Base-by-base conservation (phyloP, 139 green algal species). In the Tetraselmis striata region DNA sequence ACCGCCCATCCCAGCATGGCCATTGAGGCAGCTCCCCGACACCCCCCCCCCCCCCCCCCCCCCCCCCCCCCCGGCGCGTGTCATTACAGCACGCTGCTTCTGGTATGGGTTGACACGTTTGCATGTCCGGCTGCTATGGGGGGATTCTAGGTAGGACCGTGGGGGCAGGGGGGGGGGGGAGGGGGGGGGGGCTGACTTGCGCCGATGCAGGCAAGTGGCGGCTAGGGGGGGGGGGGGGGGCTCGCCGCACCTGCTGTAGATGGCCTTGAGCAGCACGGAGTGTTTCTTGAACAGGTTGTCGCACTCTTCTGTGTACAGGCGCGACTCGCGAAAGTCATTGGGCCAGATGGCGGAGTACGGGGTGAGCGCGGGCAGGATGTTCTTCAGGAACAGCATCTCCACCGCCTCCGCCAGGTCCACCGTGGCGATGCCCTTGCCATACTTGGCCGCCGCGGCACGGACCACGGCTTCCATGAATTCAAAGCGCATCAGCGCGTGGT, bases 251-350 rank as follows among this genome's bases (percentile, higher is more conserved):
- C 74, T 67, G 27, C 81, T 88, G 86, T 94, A 94, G 0, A 94
- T 79, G 32, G 87, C 88, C 87, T 92, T 93, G 31, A 94, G 84
- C 84, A 93, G 59, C n/a, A 87, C 78, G 31, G 31, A 25, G 29
- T 86, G 27, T 59, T 84, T 83, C 79, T 90, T 86, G 28, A 87
- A 76, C 22, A 89, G 30, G 27, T 82, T 28, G 75, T 90, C 88
- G 45, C 91, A 85, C 78, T 94, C 90, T 83, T 96, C 92, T 1
- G 79, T 88, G 89, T 96, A 95, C 32, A 96, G 88, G 22, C 92
- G 84, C 24, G 81, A 45, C 1, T 28, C 88, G 26, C 92, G 83
- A 90, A 95, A 96, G 77, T 88, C 80, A 74, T 96, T 95, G 82
- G 83, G 77, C 30, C 83, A 30, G 11, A 88, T 75, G 0, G 59